Conservation (phyloP, 371 early-diverging fungal species). For the Umbelopsis sp. region DNA sequence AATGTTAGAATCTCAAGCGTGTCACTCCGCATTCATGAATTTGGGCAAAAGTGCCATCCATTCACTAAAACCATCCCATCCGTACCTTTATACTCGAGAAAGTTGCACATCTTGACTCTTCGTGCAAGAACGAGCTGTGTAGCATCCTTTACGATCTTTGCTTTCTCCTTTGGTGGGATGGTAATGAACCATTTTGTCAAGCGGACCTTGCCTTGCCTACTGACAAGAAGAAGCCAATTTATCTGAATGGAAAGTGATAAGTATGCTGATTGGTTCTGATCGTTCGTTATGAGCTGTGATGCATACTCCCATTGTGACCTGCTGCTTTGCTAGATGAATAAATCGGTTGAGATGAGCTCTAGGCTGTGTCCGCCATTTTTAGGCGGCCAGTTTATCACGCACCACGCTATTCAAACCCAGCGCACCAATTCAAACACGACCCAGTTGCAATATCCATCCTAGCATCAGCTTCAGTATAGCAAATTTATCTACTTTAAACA, state of each 20-base stretch:
- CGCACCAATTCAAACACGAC: neutral
- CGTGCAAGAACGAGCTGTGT: slow-evolving; percentile 88
- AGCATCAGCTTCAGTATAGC: neutral
- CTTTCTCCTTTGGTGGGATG: slow-evolving; percentile 88
- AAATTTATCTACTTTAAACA: neutral
- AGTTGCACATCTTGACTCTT: slow-evolving; percentile 96
- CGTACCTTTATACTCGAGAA: slow-evolving; percentile 93
- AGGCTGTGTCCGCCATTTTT: neutral
- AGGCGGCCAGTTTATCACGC: neutral
- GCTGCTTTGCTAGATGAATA: neutral
- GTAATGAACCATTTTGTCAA: slow-evolving; percentile 96
- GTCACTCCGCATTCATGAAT: slow-evolving; percentile 1
- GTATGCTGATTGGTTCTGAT: neutral
- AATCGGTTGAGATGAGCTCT: neutral
- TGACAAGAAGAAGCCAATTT: slow-evolving; percentile 71
- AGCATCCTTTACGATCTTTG: slow-evolving; percentile 94
- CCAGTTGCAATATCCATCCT: neutral
- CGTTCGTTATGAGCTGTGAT: neutral
- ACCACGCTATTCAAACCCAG: neutral
- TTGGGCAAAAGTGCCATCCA: neutral
- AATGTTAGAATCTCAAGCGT: neutral
- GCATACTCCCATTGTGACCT: neutral
- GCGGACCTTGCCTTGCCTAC: slow-evolving; percentile 87
- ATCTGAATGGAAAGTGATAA: slow-evolving; percentile 45
- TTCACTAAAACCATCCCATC: neutral